Conservation (phyloP, 116 monocot species). For the Dioscorea cayenensis region DNA sequence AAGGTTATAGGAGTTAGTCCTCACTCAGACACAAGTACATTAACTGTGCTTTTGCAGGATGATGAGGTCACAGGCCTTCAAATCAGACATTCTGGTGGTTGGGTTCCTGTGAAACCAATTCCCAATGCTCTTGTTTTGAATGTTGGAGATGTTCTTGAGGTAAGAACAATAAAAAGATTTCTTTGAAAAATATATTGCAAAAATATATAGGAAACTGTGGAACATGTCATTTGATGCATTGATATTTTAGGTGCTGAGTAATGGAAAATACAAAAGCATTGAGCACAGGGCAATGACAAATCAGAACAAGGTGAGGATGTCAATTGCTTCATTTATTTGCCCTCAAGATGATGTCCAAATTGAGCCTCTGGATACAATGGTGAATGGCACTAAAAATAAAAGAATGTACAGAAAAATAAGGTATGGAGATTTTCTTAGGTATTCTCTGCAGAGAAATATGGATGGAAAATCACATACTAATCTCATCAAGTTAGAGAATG, state of each 20-base stretch:
- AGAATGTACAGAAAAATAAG: slow-evolving; percentile 18
- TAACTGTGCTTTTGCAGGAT: slow-evolving; percentile 21
- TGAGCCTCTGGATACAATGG: slow-evolving; percentile 15
- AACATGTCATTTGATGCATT: too few species aligned
- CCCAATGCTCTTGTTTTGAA: slow-evolving; percentile 19
- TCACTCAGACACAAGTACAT: slow-evolving; percentile 16
- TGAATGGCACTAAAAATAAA: slow-evolving; percentile 1
- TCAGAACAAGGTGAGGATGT: slow-evolving; percentile 17
- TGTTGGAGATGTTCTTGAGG: slow-evolving; percentile 18
- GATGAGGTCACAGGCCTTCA: slow-evolving; percentile 14
- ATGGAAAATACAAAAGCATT: slow-evolving; percentile 28
- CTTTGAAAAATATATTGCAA: too few species aligned
- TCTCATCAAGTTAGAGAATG: not conserved
- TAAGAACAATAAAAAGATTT: not conserved
- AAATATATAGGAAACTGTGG: too few species aligned
- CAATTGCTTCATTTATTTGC: slow-evolving; percentile 13
- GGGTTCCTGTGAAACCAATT: slow-evolving; percentile 14
- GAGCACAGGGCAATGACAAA: slow-evolving; percentile 24
- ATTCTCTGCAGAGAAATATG: slow-evolving; percentile 16
- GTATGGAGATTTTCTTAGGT: slow-evolving; percentile 11
- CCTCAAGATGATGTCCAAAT: slow-evolving; percentile 12
- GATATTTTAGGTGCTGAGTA: slow-evolving; percentile 22
- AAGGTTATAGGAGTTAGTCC: slow-evolving; percentile 15
- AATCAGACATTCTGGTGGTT: slow-evolving; percentile 11
- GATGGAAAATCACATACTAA: slow-evolving; percentile 18